Base-by-base conservation (phyloP, 148 eudicot species). In the Beta vulgaris region DNA sequence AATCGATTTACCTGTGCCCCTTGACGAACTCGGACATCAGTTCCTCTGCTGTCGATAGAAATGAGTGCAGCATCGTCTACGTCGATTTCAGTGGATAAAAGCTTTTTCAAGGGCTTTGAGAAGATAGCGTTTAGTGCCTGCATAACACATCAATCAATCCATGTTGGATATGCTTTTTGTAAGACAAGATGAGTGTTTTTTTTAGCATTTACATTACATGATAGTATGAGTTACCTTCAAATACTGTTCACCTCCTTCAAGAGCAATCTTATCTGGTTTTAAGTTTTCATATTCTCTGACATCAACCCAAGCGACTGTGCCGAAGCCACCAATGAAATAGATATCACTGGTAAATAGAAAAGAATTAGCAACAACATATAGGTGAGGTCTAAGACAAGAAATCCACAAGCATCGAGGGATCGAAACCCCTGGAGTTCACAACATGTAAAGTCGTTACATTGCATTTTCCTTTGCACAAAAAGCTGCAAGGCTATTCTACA, bases 321-420 rank as follows among this genome's bases (percentile, higher is more conserved):
- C 99, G 83, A 96, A 96, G 71, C 99, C 99, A 65, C 99, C 99
- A 77, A 96, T 92, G 87, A 96, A 96, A 82, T 96, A 96, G 81
- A 92, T 88, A 76, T 96, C 99, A 71, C 99, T 96, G 91, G 21
- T 65, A n/a, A 75, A 26, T 31, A 60, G 25, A 79, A 46, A 67
- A 49, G n/a, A 44, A 62, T 80, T 49, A 70, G 49, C 32, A 5
- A 40, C 49, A 35, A 21, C 3, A 61, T 16, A 61, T 31, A 16
- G 32, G 5, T 31, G 23, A 61, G 40, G 39, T 16, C 4, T 16
- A 61, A 61, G 66, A n/a, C 23, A 16, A 61, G 65, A 2, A 21
- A 61, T 11, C 42, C 25, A 19, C 1, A 62, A 63, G 64, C 13
- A 59, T 63, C 68, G 19, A 63, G 7, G 6, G 55, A 4, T 16